Evolutionary conservation across 1,284 basidiomycete genomes (phyloP).

Genomic region (Schizopora paradoxa): DNA sequence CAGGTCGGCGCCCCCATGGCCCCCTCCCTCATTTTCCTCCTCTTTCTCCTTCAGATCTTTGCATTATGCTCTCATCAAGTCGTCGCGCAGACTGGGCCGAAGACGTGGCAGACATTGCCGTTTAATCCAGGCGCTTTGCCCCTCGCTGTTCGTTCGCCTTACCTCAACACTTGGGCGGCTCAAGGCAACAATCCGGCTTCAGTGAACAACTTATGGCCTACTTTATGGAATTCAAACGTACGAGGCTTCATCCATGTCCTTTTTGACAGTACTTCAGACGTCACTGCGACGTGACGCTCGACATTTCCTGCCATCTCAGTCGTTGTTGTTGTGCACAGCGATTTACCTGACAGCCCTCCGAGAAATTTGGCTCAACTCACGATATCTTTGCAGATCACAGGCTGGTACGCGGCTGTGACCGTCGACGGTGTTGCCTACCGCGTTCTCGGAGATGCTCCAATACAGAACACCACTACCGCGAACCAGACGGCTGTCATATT

Average conservation of each 20-base stretch:
- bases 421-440: conserved; percentile 32
- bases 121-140: conserved; percentile 24
- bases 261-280: too few species aligned
- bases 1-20: too few species aligned
- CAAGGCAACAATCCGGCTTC: not conserved
- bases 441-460: conserved; percentile 10
- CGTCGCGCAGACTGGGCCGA: too few species aligned
- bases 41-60: too few species aligned
- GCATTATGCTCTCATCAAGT: too few species aligned
- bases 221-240: not conserved
- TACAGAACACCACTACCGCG: conserved; percentile 12
- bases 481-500: conserved; percentile 15
- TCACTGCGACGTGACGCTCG: too few species aligned
- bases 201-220: not conserved
- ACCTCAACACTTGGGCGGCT: conserved; percentile 27
- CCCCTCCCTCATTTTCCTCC: too few species aligned
- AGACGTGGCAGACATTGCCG: conserved; percentile 9
- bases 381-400: not conserved
- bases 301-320: too few species aligned
- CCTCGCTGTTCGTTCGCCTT: conserved; percentile 33
- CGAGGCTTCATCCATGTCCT: too few species aligned
- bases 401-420: conserved; percentile 2
- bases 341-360: too few species aligned
- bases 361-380: too few species aligned
- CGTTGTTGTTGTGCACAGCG: too few species aligned